Base-by-base conservation (phyloP, 352 stramenopile species). In the Pythium aristosporum region DNA sequence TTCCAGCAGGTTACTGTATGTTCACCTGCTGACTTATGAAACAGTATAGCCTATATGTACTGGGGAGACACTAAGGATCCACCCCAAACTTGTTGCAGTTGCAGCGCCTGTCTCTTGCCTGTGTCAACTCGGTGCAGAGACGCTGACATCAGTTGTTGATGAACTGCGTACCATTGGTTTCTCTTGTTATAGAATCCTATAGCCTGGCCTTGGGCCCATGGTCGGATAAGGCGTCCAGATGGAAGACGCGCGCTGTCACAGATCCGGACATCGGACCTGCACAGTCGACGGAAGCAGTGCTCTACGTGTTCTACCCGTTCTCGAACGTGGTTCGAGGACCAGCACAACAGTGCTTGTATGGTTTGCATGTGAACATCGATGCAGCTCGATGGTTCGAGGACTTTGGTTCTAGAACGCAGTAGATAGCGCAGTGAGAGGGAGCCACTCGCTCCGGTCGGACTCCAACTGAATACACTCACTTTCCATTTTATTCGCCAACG, bases 81-180 rank as follows among this genome's bases (percentile, higher is more conserved):
- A n/a, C n/a, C n/a, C n/a, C n/a, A n/a, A n/a, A n/a, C n/a, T n/a
- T 58, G 52, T 58, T 58, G 50, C 50, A 43, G 50, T 57, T 57
- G 48, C 48, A 36, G 48, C 48, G 48, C 48, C 48, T 13, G 48
- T 54, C 48, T 54, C 48, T 54, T 54, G 48, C 48, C 48, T 54
- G 48, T n/a, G n/a, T n/a, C n/a, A n/a, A 54, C 48, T 54, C 48
- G 48, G 23, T n/a, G 43, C 21, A 50, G 43, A 50, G 43, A 50
- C 43, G 43, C 16, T 54, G 48, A 54, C 48, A n/a, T n/a, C n/a
- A n/a, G n/a, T n/a, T n/a, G n/a, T n/a, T n/a, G n/a, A n/a, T n/a
- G n/a, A n/a, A n/a, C n/a, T n/a, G n/a, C n/a, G n/a, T n/a, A n/a
- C n/a, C n/a, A n/a, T n/a, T n/a, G n/a, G n/a, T n/a, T n/a, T n/a